Evolutionary conservation across 495 filamentous ascomycete genomes (phyloP), one percentile per base, ranked within the genome.

Genomic region (Bacidia gigantensis): DNA sequence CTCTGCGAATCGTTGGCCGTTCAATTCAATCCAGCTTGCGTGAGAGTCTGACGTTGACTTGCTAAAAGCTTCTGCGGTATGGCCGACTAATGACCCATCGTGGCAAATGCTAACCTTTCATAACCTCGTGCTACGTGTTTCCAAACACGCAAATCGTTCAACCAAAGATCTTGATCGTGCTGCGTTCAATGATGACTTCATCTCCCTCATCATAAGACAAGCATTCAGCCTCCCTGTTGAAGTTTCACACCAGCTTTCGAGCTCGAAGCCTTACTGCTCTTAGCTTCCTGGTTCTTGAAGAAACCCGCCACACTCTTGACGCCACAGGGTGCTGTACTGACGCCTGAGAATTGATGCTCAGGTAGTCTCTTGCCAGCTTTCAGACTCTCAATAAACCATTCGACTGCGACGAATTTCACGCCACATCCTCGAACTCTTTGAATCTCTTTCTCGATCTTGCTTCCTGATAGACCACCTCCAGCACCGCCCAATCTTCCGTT

Each of bases 401-500:
- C 83, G 12, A 83, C 86, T 38, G 73, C 74, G 46, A 98, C 86
- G 62, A 82, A 86, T 72, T 80, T 93, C n/a, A 95, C 69, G 11
- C 76, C 80, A 46, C 70, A 69, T 2, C 80, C 81, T 20, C 79
- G 75, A 2, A 81, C 70, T 41, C 70, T 67, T 35, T 64, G 61
- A 49, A 95, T 83, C 65, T 95, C 89, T 62, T 78, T 84, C 62
- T 97, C 82, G 18, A 94, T 64, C 67, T 97, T 97, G 35, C 74
- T 70, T 10, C 76, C 87, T 2, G 88, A 77, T 10, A 98, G 69
- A 0, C 87, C 89, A 25, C 89, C 89, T 0, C 88, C 89, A 7
- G 73, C 74, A 11, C 83, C 81, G 18, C 66, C 67, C 10, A 54
- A 60, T 23, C 62, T 43, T 10, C 64, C 68, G 58, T 69, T 72